Evolutionary conservation across 2,329 filamentous ascomycete species (phyloP), one percentile per base, ranked within the genome.

Genomic region (Aspergillus proliferans): DNA sequence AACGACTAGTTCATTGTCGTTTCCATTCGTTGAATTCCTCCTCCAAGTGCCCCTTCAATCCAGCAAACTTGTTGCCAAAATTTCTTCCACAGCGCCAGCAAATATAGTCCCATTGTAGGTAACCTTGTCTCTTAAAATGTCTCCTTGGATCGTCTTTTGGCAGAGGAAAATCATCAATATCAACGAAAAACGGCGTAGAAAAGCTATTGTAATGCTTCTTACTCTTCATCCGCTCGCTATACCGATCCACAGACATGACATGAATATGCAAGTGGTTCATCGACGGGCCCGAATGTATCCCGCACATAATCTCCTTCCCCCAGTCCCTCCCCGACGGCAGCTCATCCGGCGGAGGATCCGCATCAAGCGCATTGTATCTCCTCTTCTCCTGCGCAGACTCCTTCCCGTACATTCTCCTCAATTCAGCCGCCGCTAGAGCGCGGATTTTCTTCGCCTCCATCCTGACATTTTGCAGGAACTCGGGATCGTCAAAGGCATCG

Each of bases 191-290:
- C 3, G 81, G 80, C 46, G 91, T 94, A 28, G 81, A 83, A 70
- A 97, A 97, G 55, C 87, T 93, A 63, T 93, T 88, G 71, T 96
- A 97, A 71, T 97, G 93, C 66, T 90, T 92, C 55, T 83, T 78
- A 64, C 92, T 84, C 71, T 85, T 88, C 68, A 96, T 57, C 42
- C 77, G 78, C 9, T 80, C 77, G 34, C 85, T 89, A 59, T 82
- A 77, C 76, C 88, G 85, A 65, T 98, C 93, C 15, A 82, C 76
- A 36, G 87, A 88, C 49, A 97, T 71, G 26, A 97, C 82, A 68
- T 98, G 93, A 3, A 97, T 77, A 69, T 98, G 93, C 47, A 97
- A 66, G 66, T 97, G 89, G 54, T 81, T 85, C 93, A 98, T 97
- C 48, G 86, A 91, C 3, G 93, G 93, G 57, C 85, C 82, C 3